phyloP scores from a whole-genome alignment of 2,329 filamentous ascomycete genomes.

The Stachybotrys echinatus region DNA sequence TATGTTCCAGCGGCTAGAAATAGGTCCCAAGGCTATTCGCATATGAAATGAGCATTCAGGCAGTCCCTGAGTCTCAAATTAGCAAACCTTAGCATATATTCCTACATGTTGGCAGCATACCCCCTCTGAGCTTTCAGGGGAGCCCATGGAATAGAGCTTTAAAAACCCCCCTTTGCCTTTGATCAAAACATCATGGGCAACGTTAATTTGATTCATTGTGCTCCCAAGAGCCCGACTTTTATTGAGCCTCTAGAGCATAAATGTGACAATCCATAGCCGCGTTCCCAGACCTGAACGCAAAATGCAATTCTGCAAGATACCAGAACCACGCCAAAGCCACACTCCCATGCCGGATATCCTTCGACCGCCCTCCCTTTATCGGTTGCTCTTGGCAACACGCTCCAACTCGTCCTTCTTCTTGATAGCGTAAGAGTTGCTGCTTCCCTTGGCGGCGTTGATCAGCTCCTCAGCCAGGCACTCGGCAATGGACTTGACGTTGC shows the following conservation, averaged over 20 bases:
- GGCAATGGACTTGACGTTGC: constrained; percentile 99
- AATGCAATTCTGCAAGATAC: constrained; percentile 43
- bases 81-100: background rate
- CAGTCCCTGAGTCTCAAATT: too few relatives aligned
- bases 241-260: constrained; percentile 37
- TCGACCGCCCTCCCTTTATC: constrained; percentile 62
- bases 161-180: too few relatives aligned
- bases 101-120: background rate
- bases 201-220: constrained; percentile 26
- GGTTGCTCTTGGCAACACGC: constrained; percentile 99
- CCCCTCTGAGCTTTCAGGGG: background rate
- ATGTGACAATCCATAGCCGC: constrained; percentile 37
- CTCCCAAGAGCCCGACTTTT: constrained; percentile 36
- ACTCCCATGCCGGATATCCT: constrained; percentile 27
- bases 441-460: constrained; percentile 99
- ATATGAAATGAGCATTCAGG: constrained; percentile 15
- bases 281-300: constrained; percentile 42
- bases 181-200: too few relatives aligned
- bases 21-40: constrained; percentile 19
- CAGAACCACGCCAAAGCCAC: constrained; percentile 39
- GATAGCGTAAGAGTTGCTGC: constrained; percentile 99
- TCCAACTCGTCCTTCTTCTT: constrained; percentile 99
- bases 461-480: constrained; percentile 99
- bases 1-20: constrained; percentile 60
- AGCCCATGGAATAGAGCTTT: background rate